Evolutionary conservation across 495 filamentous ascomycete species (phyloP).

Genomic region (Elasticomyces elasticus): DNA sequence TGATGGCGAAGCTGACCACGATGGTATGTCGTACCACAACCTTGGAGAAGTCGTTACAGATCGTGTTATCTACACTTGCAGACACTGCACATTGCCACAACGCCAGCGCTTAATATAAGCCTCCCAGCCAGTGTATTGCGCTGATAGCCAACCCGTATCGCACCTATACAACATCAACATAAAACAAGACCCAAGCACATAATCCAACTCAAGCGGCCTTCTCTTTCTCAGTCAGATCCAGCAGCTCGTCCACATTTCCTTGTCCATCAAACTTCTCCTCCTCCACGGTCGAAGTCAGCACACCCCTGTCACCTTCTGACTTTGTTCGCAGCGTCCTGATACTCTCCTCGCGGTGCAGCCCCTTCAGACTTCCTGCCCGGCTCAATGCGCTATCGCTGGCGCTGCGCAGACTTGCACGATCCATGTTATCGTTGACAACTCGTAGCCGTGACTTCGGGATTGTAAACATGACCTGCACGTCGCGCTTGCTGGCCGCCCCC

Average conservation of each 20-base stretch:
- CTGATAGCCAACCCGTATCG: neutral
- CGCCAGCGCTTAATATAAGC: neutral
- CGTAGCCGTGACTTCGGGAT: conserved; percentile 74
- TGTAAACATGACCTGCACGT: conserved; percentile 91
- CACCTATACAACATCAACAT: neutral
- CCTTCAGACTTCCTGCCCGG: conserved; percentile 20
- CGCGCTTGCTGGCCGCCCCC: conserved; percentile 61
- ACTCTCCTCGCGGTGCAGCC: neutral
- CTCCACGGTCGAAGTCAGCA: neutral
- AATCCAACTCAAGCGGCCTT: neutral
- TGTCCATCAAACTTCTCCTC: neutral
- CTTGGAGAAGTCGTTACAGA: conserved; percentile 1
- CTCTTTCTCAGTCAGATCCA: neutral
- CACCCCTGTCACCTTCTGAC: neutral
- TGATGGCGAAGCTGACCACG: too few relatives aligned
- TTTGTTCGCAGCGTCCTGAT: neutral
- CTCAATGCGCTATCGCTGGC: conserved; percentile 25
- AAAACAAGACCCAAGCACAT: neutral
- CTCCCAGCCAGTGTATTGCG: neutral
- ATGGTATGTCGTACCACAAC: too few relatives aligned
- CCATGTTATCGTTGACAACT: conserved; percentile 64
- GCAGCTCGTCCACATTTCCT: neutral
- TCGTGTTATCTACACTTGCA: neutral
- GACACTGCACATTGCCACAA: neutral
- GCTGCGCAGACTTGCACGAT: conserved; percentile 38